Percentiles rank a stretch among this genome's conserved stretches.
Conservation (phyloP, 202 grass and related monocot genomes). For the Alloteropsis angusta region DNA sequence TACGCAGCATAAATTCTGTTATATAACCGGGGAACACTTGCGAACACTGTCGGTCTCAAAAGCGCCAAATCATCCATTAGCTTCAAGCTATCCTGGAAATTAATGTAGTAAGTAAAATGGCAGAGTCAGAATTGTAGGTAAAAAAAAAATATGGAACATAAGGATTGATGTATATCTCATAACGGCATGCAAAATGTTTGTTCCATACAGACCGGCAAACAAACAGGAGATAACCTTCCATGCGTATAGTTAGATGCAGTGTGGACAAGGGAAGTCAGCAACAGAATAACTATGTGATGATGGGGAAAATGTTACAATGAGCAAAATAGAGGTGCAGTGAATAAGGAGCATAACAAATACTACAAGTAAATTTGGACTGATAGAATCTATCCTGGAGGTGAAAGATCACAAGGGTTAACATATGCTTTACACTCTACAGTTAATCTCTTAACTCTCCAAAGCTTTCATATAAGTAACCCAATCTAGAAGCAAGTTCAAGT, state of each 20-base stretch:
- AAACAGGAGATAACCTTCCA: not conserved
- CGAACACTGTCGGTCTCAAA: constrained; percentile 82
- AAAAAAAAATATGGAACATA: not conserved
- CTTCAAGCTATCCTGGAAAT: constrained; percentile 89
- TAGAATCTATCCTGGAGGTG: not conserved
- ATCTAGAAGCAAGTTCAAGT: not conserved
- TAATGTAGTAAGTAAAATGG: constrained; percentile 6
- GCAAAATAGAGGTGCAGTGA: not conserved
- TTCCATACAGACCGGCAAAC: not conserved
- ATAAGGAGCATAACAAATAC: not conserved
- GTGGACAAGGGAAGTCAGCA: not conserved
- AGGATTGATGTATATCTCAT: not conserved
- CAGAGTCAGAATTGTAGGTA: not conserved
- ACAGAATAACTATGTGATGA: no score
- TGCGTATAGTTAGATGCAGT: not conserved
- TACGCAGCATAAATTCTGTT: constrained; percentile 94
- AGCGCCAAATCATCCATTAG: constrained; percentile 86
- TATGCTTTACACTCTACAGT: not conserved
- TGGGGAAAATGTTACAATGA: not conserved
- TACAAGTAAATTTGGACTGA: not conserved
- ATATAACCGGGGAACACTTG: constrained; percentile 84
- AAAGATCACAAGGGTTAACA: not conserved
- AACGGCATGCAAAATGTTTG: not conserved
- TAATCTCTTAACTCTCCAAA: not conserved
- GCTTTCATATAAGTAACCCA: not conserved